phyloP scores from a whole-genome alignment of 1,284 basidiomycete species.

The Papiliotrema terrestris region DNA sequence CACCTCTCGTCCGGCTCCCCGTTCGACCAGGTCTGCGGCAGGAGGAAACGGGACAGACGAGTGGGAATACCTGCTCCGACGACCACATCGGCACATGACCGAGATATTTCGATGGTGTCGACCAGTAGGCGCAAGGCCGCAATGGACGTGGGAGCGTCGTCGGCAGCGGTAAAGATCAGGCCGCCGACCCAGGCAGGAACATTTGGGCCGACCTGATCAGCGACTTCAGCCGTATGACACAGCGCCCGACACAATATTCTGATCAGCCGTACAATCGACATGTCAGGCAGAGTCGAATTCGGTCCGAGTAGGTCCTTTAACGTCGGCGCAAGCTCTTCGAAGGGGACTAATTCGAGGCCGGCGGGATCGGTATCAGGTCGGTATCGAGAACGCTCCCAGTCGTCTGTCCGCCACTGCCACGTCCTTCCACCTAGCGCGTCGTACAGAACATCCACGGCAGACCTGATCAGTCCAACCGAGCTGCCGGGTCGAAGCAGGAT shows the following conservation, averaged over 20 bases:
- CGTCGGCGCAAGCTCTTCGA: slow-evolving; percentile 33
- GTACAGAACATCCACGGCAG: slow-evolving; percentile 35
- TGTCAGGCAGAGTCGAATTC: slow-evolving; percentile 21
- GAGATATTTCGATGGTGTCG: slow-evolving; percentile 62
- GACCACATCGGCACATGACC: slow-evolving; percentile 62
- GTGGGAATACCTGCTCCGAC: slow-evolving; percentile 55
- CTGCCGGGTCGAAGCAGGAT: slow-evolving; percentile 14
- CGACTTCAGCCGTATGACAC: slow-evolving; percentile 57
- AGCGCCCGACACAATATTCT: slow-evolving; percentile 62
- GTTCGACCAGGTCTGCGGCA: slow-evolving; percentile 40
- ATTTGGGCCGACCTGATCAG: slow-evolving; percentile 57
- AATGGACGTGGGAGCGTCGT: slow-evolving; percentile 39
- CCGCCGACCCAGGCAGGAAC: slow-evolving; percentile 54
- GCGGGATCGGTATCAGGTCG: background rate
- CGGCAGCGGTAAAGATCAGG: background rate
- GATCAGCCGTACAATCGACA: slow-evolving; percentile 55
- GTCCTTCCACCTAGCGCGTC: slow-evolving; percentile 19
- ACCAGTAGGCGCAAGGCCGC: slow-evolving; percentile 57
- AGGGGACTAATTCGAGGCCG: slow-evolving; percentile 25
- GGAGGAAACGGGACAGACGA: slow-evolving; percentile 70
- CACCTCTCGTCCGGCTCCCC: slow-evolving; percentile 31
- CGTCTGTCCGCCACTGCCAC: slow-evolving; percentile 20
- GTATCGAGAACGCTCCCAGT: background rate
- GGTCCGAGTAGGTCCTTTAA: slow-evolving; percentile 27
- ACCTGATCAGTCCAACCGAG: slow-evolving; percentile 27